A percentile compares a stretch with the other conserved stretches of the same genome.
Conservation (phyloP, 108 stramenopile species). For the Stephanodiscus triporus region DNA sequence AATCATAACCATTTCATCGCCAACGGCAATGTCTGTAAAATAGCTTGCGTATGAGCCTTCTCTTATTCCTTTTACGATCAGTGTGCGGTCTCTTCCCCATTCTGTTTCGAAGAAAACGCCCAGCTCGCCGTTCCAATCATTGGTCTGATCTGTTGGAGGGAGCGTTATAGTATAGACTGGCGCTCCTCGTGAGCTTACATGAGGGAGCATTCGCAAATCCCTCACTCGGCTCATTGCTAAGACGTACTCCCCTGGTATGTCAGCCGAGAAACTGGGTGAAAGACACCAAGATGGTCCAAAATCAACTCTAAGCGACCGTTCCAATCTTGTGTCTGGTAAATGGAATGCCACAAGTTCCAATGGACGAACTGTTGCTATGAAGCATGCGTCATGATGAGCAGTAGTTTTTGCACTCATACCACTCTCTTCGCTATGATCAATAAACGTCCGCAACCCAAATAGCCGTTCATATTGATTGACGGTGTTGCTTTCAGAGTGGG, state of each 20-base stretch:
- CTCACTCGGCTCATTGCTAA: slow-evolving; percentile 55
- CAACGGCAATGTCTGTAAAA: slow-evolving; percentile 86
- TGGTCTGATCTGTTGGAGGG: slow-evolving; percentile 56
- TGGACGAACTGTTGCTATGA: slow-evolving; percentile 62
- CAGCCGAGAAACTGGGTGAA: slow-evolving; percentile 74
- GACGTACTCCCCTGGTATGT: slow-evolving; percentile 68
- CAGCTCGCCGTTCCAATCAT: slow-evolving; percentile 77
- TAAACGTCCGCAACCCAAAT: slow-evolving; percentile 56
- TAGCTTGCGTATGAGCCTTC: slow-evolving; percentile 81
- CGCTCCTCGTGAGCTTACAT: slow-evolving; percentile 75
- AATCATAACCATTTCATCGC: slow-evolving; percentile 89
- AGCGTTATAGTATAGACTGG: slow-evolving; percentile 80
- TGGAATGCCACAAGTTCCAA: slow-evolving; percentile 70
- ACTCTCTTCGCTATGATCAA: slow-evolving; percentile 30
- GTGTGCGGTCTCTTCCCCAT: slow-evolving; percentile 61
- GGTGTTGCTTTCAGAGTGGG: slow-evolving; percentile 29
- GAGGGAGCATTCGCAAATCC: slow-evolving; percentile 68
- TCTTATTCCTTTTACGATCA: slow-evolving; percentile 91
- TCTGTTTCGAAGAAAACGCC: slow-evolving; percentile 97
- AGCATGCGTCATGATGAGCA: slow-evolving; percentile 74
- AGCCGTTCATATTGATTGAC: slow-evolving; percentile 72
- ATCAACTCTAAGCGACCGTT: slow-evolving; percentile 77
- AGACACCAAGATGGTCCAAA: slow-evolving; percentile 68
- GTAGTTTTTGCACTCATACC: slow-evolving; percentile 57
- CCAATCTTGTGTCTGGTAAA: slow-evolving; percentile 82